Evolutionary conservation across 495 filamentous ascomycete species (phyloP).

Genomic region (Hypoxylon cercidicola): DNA sequence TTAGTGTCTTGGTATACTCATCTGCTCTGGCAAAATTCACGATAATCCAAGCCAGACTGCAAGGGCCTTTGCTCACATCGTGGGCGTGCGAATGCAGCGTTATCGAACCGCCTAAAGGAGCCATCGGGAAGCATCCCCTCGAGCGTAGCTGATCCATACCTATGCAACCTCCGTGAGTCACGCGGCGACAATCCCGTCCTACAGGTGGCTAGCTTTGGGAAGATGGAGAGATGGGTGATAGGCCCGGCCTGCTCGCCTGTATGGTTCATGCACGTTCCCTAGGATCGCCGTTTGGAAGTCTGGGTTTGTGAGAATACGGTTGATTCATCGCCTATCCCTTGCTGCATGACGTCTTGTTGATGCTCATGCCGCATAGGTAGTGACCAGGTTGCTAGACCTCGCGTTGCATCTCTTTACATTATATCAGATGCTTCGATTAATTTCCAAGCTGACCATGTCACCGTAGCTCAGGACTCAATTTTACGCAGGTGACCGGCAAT

Average conservation of each 20-base stretch:
- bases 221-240: background rate
- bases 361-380: background rate
- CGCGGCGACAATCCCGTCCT: background rate
- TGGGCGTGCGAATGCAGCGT: background rate
- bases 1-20: conserved; percentile 16
- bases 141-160: background rate
- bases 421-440: background rate
- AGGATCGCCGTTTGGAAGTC: background rate
- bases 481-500: background rate
- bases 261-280: background rate
- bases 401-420: background rate
- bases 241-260: background rate
- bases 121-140: background rate
- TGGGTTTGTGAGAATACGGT: background rate
- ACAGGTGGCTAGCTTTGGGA: background rate
- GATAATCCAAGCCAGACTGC: conserved; percentile 1
- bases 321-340: background rate
- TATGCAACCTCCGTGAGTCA: background rate
- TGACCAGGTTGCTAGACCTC: background rate
- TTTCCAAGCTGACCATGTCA: background rate
- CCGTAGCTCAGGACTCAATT: background rate
- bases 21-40: background rate
- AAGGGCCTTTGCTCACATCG: conserved; percentile 9
- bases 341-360: background rate
- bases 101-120: background rate